phyloP scores from a whole-genome alignment of 2,329 filamentous ascomycete genomes.

The Botrytis sinoallii region DNA sequence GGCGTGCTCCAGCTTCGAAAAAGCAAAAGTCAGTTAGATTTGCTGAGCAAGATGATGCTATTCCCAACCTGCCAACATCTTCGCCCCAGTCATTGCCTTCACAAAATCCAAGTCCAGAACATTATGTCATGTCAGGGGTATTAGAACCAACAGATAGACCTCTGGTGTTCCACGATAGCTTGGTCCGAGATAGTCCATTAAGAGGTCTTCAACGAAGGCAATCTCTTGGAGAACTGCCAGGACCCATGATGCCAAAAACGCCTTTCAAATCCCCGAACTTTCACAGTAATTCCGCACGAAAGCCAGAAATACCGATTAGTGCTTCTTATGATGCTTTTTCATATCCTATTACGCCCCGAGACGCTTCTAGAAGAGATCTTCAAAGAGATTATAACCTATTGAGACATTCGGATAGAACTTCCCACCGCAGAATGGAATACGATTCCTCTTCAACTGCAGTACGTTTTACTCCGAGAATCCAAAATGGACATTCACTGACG shows the following conservation, averaged over 20 bases:
- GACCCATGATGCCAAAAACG: neutral
- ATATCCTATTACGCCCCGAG: neutral
- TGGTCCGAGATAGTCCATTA: neutral
- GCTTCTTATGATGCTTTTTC: neutral
- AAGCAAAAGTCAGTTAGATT: neutral
- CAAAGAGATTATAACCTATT: neutral
- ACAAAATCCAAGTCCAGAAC: neutral
- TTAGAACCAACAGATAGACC: neutral
- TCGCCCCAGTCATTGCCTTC: neutral
- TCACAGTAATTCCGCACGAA: too few species aligned
- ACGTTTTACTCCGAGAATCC: neutral
- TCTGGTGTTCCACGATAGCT: neutral
- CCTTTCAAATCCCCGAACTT: neutral
- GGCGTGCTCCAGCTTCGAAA: neutral
- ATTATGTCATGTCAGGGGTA: neutral
- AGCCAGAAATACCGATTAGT: too few species aligned
- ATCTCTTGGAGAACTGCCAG: neutral
- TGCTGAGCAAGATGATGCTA: neutral
- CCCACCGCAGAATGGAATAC: neutral
- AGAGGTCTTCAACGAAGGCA: neutral
- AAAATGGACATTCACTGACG: neutral
- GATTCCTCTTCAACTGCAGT: neutral
- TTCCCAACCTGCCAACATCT: neutral
- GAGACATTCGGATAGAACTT: neutral
- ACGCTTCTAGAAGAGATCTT: neutral